phyloP scores from a whole-genome alignment of 2,329 filamentous ascomycete species.

The Raffaelea deltoideospora region DNA sequence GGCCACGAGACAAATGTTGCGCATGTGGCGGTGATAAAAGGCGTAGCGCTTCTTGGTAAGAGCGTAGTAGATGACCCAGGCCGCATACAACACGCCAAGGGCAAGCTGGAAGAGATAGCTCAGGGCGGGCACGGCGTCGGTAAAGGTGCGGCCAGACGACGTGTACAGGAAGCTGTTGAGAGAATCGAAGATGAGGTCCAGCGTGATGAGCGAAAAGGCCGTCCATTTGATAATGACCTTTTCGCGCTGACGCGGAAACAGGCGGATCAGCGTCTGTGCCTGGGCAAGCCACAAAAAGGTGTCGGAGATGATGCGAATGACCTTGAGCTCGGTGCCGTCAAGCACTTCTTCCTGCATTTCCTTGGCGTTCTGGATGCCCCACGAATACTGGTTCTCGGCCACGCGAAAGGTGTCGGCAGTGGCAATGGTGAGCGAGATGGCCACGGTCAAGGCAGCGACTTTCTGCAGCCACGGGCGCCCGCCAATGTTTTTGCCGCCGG shows the following conservation, averaged over 20 bases:
- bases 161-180: slow-evolving; percentile 67
- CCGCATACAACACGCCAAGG: slow-evolving; percentile 74
- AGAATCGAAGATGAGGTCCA: slow-evolving; percentile 82
- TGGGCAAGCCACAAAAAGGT: slow-evolving; percentile 96
- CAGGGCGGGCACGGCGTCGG: slow-evolving; percentile 78
- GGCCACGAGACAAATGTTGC: slow-evolving; percentile 72
- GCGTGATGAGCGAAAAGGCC: slow-evolving; percentile 79
- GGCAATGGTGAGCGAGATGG: slow-evolving; percentile 82
- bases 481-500: slow-evolving; percentile 68
- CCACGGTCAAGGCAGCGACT: slow-evolving; percentile 56
- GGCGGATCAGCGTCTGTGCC: slow-evolving; percentile 85
- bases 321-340: slow-evolving; percentile 69
- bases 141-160: slow-evolving; percentile 48
- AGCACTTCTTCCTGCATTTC: slow-evolving; percentile 66
- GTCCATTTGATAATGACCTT: slow-evolving; percentile 99
- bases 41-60: slow-evolving; percentile 85
- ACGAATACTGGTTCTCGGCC: slow-evolving; percentile 65
- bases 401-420: slow-evolving; percentile 82
- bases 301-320: slow-evolving; percentile 85
- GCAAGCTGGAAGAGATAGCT: slow-evolving; percentile 84
- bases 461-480: slow-evolving; percentile 90
- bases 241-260: slow-evolving; percentile 92
- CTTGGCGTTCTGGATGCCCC: slow-evolving; percentile 65
- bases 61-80: slow-evolving; percentile 87
- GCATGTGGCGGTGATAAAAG: slow-evolving; percentile 82